Base-by-base conservation (phyloP, 192 early-diverging fungal species). In the Coemansia sp. region DNA sequence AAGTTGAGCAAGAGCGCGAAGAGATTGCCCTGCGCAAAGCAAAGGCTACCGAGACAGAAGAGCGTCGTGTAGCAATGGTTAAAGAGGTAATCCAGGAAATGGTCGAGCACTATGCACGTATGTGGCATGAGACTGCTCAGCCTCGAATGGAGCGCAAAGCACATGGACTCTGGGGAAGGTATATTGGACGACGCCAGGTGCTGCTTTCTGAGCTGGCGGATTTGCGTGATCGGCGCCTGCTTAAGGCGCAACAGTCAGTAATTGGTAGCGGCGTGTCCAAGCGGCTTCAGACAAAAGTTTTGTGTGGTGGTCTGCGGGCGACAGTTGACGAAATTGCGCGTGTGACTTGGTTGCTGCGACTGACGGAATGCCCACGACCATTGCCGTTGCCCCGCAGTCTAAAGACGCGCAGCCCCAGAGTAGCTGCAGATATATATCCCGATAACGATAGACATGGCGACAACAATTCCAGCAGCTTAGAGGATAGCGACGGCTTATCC, bases 401-500 rank as follows among this genome's bases (percentile, higher is more conserved):
- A 14, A 41, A 23, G 44, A 8, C 58, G 54, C 23, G 12, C 1
- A 19, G n/a, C n/a, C 0, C 54, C n/a, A 10, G 18, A n/a, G 9
- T n/a, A 18, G 58, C 10, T 22, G 55, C 57, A 24, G 19, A 27
- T 24, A 38, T 23, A 57, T 32, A 38, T 41, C 12, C 24, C 19
- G 52, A 16, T 26, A 22, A 16, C 0, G 21, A 21, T 5, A 0
- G 0, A 5, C 32, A 38, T 14, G 21, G 2, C 6, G 24, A 30
- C 56, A 14, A 19, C 41, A 27, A 23, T 19, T 1, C 30, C 50
- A 32, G 30, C 26, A 27, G 41, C 14, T n/a, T n/a, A n/a, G n/a
- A n/a, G n/a, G n/a, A n/a, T n/a, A 31, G 41, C 41, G 77, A 83
- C 22, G 65, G 68, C 7, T 68, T 76, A 68, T 63, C 49, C 22